Base-by-base conservation (phyloP, 163 green algal species). In the Scenedesmus sp. region DNA sequence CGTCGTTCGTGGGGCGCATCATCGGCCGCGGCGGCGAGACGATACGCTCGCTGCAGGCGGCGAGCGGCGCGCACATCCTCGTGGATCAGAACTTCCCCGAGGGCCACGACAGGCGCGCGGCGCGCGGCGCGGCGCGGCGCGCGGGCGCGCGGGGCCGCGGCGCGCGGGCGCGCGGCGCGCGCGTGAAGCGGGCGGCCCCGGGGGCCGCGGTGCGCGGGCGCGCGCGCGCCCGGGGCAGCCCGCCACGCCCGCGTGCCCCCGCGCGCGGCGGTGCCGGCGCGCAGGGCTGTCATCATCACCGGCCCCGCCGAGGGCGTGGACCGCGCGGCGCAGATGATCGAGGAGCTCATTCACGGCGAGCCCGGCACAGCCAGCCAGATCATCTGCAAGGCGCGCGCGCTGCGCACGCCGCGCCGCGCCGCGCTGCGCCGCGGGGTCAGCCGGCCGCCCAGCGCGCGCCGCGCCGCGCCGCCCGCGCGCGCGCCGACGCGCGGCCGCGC, bases 11-110 rank as follows among this genome's bases (percentile, higher is more conserved):
- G 24, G 96, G 96, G 14, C 85, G 96, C 69, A 92, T 99, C 64
- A 99, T 99, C 75, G 96, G 96, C 13, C 87, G 93, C 14, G 94
- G 93, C 6, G 96, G 96, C 10, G 95, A 99, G 87, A 99, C 96
- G 31, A 99, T 99, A 85, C 90, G 96, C 53, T 92, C 89, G 17
- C 87, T 99, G 86, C 96, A 99, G 91, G 87, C 69, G 20, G 86
- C 89, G 63, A 95, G 86, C 44, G 89, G 91, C 50, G 88, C 90
- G 3, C 86, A 93, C 76, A 92, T 93, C 60, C 42, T 87, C 13
- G 85, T 97, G 31, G 89, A 96, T 70, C 93, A 97, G 86, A 92
- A 91, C 60, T 89, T 88, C 62, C 88, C 88, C 5, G 86, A 94
- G 26, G 88, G 88, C 15, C 65, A 70, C 1, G 75, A 76, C 56